Conservation (phyloP, 768 basidiomycete genomes). For the Tylopilus sp. region DNA sequence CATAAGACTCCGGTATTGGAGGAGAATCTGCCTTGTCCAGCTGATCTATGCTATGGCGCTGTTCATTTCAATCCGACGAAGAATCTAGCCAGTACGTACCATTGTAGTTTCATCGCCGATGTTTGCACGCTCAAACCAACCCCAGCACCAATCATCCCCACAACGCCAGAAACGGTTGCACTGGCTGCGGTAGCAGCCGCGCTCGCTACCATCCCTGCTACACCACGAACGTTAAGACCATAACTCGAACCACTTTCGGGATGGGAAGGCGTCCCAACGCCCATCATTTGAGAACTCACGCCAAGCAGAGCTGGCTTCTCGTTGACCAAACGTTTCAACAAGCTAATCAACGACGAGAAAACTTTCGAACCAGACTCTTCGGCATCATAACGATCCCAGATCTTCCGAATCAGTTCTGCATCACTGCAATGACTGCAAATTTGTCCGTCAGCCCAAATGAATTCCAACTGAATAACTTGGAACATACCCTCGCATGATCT, state of each 20-base stretch:
- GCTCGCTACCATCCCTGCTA: conserved; percentile 81
- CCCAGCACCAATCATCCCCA: conserved; percentile 77
- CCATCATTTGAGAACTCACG: conserved; percentile 72
- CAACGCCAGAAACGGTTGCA: conserved; percentile 79
- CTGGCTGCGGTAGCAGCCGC: conserved; percentile 80
- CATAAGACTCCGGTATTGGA: conserved; percentile 87
- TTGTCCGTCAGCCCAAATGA: not conserved
- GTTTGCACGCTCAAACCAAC: conserved; percentile 68
- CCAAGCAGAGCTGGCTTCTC: conserved; percentile 88
- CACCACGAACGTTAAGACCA: conserved; percentile 58
- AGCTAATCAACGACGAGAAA: conserved; percentile 73
- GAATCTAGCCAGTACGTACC: conserved; percentile 47
- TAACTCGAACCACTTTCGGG: conserved; percentile 35
- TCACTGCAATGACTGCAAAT: conserved; percentile 66
- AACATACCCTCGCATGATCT: conserved; percentile 67
- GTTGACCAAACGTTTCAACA: conserved; percentile 81
- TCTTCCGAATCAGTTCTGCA: conserved; percentile 68
- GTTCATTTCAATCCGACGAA: not conserved
- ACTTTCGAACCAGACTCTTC: conserved; percentile 60
- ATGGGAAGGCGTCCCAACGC: conserved; percentile 43
- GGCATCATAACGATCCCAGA: conserved; percentile 79
- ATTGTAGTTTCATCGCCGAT: conserved; percentile 86
- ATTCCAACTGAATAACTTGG: not conserved
- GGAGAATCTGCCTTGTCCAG: conserved; percentile 97
- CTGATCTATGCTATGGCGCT: conserved; percentile 79